phyloP scores from a whole-genome alignment of 805 yeast species.

The Pichia exigua region DNA sequence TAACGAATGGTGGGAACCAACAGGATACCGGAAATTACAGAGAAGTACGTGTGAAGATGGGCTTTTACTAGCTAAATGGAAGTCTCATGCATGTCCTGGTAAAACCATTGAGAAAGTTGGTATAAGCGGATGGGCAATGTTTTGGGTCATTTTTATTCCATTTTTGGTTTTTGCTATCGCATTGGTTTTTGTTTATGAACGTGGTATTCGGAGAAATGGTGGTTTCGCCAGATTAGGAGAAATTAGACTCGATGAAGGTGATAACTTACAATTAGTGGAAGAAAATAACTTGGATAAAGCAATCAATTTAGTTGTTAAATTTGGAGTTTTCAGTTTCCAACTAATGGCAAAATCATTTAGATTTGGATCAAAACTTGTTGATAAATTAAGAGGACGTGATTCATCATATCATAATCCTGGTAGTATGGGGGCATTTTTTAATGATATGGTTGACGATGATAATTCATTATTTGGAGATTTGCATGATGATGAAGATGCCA shows the following conservation, averaged over 20 bases:
- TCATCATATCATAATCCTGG: slow-evolving; percentile 17
- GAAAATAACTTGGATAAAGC: slow-evolving; percentile 52
- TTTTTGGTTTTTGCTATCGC: slow-evolving; percentile 44
- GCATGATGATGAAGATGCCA: slow-evolving; percentile 39
- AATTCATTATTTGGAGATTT: slow-evolving; percentile 27
- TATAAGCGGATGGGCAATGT: slow-evolving; percentile 45
- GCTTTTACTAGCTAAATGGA: slow-evolving; percentile 54
- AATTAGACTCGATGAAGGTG: slow-evolving; percentile 74
- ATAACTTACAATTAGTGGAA: slow-evolving; percentile 43
- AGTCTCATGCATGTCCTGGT: slow-evolving; percentile 80
- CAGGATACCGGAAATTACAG: slow-evolving; percentile 87
- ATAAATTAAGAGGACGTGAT: slow-evolving; percentile 17
- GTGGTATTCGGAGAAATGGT: slow-evolving; percentile 73
- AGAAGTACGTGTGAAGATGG: slow-evolving; percentile 85
- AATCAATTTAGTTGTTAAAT: slow-evolving; percentile 50
- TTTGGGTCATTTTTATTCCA: slow-evolving; percentile 51
- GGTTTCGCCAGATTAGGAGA: slow-evolving; percentile 76
- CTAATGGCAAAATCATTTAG: slow-evolving; percentile 8
- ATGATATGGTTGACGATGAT: slow-evolving; percentile 26
- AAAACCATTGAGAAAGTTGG: slow-evolving; percentile 55
- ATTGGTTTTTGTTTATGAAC: slow-evolving; percentile 64
- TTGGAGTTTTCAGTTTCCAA: slow-evolving; percentile 38
- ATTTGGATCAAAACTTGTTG: neutral
- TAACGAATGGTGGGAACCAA: slow-evolving; percentile 74
- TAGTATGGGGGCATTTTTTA: slow-evolving; percentile 22